Conservation (phyloP, 129 eudicot genomes). For the Centella asiatica region DNA sequence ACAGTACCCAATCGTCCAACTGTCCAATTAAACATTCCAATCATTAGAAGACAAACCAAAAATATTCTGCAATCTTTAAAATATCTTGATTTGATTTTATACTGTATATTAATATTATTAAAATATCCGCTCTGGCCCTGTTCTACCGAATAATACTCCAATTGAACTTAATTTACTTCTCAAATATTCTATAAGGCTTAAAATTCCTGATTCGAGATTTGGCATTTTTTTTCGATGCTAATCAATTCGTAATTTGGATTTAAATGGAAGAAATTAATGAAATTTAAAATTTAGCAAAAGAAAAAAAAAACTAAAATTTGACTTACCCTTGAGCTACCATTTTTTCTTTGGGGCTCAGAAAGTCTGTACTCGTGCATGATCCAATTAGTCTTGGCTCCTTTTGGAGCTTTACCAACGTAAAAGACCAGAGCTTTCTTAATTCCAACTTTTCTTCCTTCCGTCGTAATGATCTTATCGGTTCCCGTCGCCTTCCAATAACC, state of each 20-base stretch:
- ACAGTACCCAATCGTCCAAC: constrained; percentile 98
- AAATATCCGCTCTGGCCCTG: too few species aligned
- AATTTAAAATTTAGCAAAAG: not conserved
- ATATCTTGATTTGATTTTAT: not conserved
- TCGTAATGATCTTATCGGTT: constrained; percentile 71
- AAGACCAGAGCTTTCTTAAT: constrained; percentile 92
- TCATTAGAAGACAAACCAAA: not conserved
- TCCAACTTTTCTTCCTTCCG: constrained; percentile 70
- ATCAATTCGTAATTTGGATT: not conserved
- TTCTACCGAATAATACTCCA: too few species aligned
- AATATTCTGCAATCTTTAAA: not conserved
- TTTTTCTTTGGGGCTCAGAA: constrained; percentile 47
- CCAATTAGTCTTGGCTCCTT: constrained; percentile 92
- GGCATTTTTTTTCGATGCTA: too few species aligned
- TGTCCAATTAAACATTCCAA: constrained; percentile 9
- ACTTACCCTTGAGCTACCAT: constrained; percentile 58
- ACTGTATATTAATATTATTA: not conserved
- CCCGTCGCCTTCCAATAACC: constrained; percentile 99
- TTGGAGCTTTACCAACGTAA: constrained; percentile 86
- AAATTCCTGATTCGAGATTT: too few species aligned
- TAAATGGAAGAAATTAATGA: not conserved
- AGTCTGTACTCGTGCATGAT: constrained; percentile 94
- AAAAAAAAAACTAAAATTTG: not conserved
- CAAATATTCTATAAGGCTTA: too few species aligned
- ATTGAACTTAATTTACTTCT: too few species aligned